Evolutionary conservation across 495 filamentous ascomycete species (phyloP), one percentile per base, ranked within the genome.

Genomic region (Neohortaea acidophila): DNA sequence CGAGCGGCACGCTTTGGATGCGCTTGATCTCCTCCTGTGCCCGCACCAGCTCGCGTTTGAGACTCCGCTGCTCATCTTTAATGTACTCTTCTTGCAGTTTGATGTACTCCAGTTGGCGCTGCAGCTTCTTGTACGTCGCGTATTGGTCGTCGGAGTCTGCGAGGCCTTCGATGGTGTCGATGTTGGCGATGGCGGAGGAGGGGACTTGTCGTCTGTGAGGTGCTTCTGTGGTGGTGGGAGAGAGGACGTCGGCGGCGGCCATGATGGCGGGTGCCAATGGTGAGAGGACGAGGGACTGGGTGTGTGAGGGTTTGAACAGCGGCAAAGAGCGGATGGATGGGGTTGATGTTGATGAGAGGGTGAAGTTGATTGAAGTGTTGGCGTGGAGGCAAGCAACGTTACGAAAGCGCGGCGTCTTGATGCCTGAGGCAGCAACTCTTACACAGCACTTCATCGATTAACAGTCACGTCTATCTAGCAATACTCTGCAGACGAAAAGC

Each of bases 11-110:
- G 60, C 84, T 93, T 61, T 97, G 89, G 58, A 97, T 97, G 44
- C 89, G 77, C 68, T 97, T 97, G 64, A 97, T 97, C 66, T 97
- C 89, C 61, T 97, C 89, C 59, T 97, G 89, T 48, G 89, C 89
- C 38, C 89, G 78, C 27, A 97, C 87, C 21, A 97, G 73, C 65
- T 97, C 89, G 49, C 91, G 72, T 67, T 97, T 97, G 56, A 97
- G 65, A 63, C 84, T 94, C 66, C 85, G 76, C 62, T 97, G 89
- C 68, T 97, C 89, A 71, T 97, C 91, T 66, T 97, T 97, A 72
- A 97, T 97, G 65, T 96, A 97, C 59, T 97, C 91, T 64, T 97
- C 89, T 63, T 97, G 89, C 47, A 97, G 71, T 58, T 92, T 79
- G 57, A 97, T 94, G 55, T 70, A 89, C 79, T 97, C 89, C 33